These are phyloP conservation scores for Clonostachys sp. DNA, from an alignment of 2,329 filamentous ascomycete genomes.

Conservation along the genomic window DNA sequence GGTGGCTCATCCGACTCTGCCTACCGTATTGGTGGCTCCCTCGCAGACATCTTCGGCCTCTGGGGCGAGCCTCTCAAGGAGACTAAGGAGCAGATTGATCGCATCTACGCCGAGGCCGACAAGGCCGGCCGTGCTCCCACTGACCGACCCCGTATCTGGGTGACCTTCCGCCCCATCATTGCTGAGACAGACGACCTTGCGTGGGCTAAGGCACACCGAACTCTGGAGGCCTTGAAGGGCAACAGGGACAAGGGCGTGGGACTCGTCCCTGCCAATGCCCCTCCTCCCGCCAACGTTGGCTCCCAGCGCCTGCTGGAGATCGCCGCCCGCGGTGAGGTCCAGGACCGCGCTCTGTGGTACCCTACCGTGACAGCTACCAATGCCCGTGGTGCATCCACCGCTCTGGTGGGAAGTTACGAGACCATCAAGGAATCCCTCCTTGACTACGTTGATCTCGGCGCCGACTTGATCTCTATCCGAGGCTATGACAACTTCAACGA, in stretches of 20 bases:
- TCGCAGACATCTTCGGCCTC: constrained; percentile 59
- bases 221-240: constrained; percentile 42
- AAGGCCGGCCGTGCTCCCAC: constrained; percentile 41
- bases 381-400: constrained; percentile 54
- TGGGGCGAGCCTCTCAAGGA: constrained; percentile 62
- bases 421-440: constrained; percentile 49
- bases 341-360: constrained; percentile 60
- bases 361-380: constrained; percentile 58
- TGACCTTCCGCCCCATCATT: constrained; percentile 57
- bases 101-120: constrained; percentile 53
- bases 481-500: constrained; percentile 59
- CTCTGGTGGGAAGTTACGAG: constrained; percentile 48
- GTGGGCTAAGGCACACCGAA: constrained; percentile 55
- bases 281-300: constrained; percentile 51
- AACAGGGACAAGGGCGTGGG: constrained; percentile 29
- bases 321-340: constrained; percentile 48
- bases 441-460: constrained; percentile 52
- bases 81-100: constrained; percentile 58
- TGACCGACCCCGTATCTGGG: constrained; percentile 57
- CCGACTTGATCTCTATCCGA: constrained; percentile 53
- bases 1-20: constrained; percentile 55
- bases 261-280: constrained; percentile 7
- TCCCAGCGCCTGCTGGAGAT: constrained; percentile 56
- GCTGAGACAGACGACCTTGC: constrained; percentile 59
- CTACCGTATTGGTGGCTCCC: constrained; percentile 52